phyloP scores from a whole-genome alignment of 2,329 filamentous ascomycete genomes.

The Xylaria sp. region DNA sequence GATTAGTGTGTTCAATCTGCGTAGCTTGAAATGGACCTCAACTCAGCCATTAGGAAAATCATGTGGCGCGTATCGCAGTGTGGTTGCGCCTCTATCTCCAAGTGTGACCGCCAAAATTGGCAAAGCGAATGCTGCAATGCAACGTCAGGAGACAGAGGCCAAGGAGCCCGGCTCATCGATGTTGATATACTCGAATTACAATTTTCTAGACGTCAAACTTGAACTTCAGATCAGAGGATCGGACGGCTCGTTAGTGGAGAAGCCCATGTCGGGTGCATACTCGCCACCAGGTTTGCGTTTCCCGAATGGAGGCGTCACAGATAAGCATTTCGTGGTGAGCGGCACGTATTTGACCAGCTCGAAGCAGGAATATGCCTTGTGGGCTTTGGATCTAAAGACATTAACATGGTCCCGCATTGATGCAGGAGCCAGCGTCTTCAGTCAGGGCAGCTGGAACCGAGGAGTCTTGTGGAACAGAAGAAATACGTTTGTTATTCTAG shows the following conservation, averaged over 20 bases:
- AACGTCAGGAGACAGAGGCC: conserved; percentile 59
- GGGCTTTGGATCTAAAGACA: conserved; percentile 89
- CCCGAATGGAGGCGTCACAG: conserved; percentile 94
- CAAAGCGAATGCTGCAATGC: conserved; percentile 59
- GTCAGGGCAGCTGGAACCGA: conserved; percentile 97
- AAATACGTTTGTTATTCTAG: conserved; percentile 95
- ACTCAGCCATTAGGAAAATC: conserved; percentile 88
- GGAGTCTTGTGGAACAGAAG: conserved; percentile 92
- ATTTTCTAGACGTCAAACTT: conserved; percentile 96
- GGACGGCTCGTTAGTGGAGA: conserved; percentile 86
- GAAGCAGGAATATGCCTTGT: conserved; percentile 97
- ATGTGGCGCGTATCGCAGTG: conserved; percentile 95
- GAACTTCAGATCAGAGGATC: conserved; percentile 89
- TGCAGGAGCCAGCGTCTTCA: conserved; percentile 92
- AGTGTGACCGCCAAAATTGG: conserved; percentile 74
- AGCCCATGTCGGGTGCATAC: conserved; percentile 85
- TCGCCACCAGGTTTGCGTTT: conserved; percentile 94
- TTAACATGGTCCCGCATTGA: conserved; percentile 96
- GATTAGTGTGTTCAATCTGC: conserved; percentile 96
- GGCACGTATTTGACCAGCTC: conserved; percentile 97
- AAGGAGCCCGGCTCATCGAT: conserved; percentile 75
- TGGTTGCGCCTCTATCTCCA: conserved; percentile 83
- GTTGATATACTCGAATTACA: conserved; percentile 99
- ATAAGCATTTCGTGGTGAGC: conserved; percentile 96
- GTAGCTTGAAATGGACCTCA: conserved; percentile 94